phyloP scores from a whole-genome alignment of 169 alveolate genomes.

The Cystoisospora suis region DNA sequence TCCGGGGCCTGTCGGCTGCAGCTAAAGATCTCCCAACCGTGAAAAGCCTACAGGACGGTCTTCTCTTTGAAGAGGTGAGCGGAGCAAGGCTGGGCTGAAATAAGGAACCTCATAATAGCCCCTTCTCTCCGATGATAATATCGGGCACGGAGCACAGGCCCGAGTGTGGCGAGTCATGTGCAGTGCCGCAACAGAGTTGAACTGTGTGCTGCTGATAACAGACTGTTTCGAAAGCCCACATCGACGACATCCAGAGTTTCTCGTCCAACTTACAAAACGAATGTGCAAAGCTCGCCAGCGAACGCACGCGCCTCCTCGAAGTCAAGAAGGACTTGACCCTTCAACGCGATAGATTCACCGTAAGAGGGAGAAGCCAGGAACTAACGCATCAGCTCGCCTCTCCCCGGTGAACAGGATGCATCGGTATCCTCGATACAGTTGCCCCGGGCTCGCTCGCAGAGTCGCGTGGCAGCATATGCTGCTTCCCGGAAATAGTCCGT shows the following conservation, averaged over 20 bases:
- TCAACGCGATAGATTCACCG: background rate
- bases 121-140: no score
- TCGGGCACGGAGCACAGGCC: no score
- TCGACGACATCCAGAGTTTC: slow-evolving; percentile 38
- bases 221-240: slow-evolving; percentile 11
- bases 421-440: no score
- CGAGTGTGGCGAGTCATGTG: no score
- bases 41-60: slow-evolving; percentile 37
- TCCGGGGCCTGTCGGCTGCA: slow-evolving; percentile 42
- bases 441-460: no score
- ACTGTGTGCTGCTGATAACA: no score
- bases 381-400: no score
- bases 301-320: background rate
- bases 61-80: slow-evolving; percentile 24
- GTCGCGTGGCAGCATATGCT: no score
- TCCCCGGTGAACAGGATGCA: no score
- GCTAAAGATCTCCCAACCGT: slow-evolving; percentile 15
- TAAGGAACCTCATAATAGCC: background rate
- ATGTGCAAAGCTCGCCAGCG: slow-evolving; percentile 38
- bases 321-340: slow-evolving; percentile 34
- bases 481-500: no score
- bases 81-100: background rate
- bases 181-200: no score
- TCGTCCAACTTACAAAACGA: slow-evolving; percentile 27
- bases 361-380: background rate